A percentile compares a stretch with the other conserved stretches of the same genome.
phyloP scores from a whole-genome alignment of 176 grass and related monocot genomes.

The Oryza australiensis region DNA sequence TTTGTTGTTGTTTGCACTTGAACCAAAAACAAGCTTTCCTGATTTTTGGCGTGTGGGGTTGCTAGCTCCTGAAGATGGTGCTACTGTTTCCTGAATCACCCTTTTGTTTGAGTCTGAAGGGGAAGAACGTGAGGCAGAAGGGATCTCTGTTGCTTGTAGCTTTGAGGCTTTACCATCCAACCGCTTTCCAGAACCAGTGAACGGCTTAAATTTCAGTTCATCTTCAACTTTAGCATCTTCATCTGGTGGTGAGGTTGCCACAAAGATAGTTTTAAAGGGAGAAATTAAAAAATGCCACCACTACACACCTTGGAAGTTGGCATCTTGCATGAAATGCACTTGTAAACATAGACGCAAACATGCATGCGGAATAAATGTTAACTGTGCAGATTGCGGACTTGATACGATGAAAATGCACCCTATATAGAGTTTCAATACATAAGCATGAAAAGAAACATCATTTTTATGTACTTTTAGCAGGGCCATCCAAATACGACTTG shows the following conservation, averaged over 20 bases:
- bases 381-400: neutral
- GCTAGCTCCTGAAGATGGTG: slow-evolving; percentile 39
- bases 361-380: neutral
- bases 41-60: slow-evolving; percentile 42
- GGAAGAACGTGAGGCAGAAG: slow-evolving; percentile 14
- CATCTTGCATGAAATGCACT: neutral
- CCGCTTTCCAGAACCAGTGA: slow-evolving; percentile 64
- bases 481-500: too few relatives aligned
- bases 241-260: slow-evolving; percentile 18
- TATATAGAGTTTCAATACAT: neutral
- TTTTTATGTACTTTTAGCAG: neutral
- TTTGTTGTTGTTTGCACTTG: slow-evolving; percentile 55
- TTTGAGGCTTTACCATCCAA: slow-evolving; percentile 69
- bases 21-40: slow-evolving; percentile 88
- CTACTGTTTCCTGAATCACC: slow-evolving; percentile 42
- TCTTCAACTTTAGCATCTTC: slow-evolving; percentile 39
- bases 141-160: slow-evolving; percentile 18
- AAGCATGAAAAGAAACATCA: neutral
- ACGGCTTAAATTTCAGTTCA: slow-evolving; percentile 69
- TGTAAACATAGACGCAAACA: neutral
- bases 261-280: slow-evolving; percentile 3
- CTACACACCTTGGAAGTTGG: neutral
- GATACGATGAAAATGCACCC: neutral
- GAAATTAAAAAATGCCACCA: neutral
- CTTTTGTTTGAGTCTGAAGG: slow-evolving; percentile 42